Evolutionary conservation across 2,329 filamentous ascomycete species (phyloP).

Genomic region (Metarhizium anisopliae): DNA sequence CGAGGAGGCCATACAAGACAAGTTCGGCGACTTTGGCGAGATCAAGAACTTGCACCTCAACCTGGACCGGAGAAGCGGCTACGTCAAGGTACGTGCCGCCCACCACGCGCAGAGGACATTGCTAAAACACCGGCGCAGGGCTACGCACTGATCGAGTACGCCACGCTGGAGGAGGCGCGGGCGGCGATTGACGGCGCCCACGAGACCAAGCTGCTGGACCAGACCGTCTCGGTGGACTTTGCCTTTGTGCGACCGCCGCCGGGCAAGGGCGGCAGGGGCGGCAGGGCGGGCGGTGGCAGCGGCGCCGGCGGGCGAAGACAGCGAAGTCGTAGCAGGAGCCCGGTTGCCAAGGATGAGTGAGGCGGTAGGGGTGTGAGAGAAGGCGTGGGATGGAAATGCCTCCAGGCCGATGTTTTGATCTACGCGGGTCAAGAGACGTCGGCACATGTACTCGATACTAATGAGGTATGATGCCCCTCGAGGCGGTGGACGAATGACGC

Average conservation of each 20-base stretch:
- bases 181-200: constrained; percentile 78
- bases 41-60: constrained; percentile 84
- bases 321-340: constrained; percentile 41
- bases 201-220: constrained; percentile 67
- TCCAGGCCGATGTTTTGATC: constrained; percentile 7
- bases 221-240: constrained; percentile 74
- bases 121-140: constrained; percentile 40
- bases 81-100: constrained; percentile 59
- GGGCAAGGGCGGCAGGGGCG: constrained; percentile 31
- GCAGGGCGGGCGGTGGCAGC: constrained; percentile 25
- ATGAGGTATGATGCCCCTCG: neutral
- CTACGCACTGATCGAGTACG: constrained; percentile 78
- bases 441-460: constrained; percentile 1
- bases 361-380: constrained; percentile 13
- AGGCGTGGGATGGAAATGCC: neutral
- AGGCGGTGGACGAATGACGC: neutral
- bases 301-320: constrained; percentile 26
- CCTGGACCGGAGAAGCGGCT: constrained; percentile 71
- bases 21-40: constrained; percentile 76
- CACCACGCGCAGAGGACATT: neutral
- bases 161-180: constrained; percentile 68
- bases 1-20: constrained; percentile 73
- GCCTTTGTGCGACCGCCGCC: constrained; percentile 76
- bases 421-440: constrained; percentile 5
- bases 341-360: constrained; percentile 26